These are phyloP conservation scores for Daldinia sp. DNA, from an alignment of 2,329 filamentous ascomycete species.

Conservation along the genomic window DNA sequence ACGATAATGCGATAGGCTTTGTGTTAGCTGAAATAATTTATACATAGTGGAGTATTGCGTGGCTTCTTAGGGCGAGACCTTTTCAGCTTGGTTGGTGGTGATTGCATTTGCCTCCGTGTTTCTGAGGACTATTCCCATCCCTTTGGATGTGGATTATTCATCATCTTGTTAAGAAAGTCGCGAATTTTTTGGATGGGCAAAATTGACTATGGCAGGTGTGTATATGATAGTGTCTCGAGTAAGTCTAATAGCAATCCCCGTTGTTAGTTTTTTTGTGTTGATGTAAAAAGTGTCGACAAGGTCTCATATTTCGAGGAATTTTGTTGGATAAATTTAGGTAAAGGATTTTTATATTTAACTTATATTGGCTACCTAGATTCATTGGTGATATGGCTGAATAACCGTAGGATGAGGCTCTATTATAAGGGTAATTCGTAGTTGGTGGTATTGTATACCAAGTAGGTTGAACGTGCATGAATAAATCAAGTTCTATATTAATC, in stretches of 20 bases:
- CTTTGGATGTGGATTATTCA: not conserved
- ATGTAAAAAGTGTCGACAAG: no score
- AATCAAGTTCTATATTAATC: not conserved
- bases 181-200: not conserved
- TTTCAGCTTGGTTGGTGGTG: constrained; percentile 5
- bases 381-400: no score
- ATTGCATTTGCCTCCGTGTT: not conserved
- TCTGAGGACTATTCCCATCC: not conserved
- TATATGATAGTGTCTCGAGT: not conserved
- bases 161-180: not conserved
- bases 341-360: no score
- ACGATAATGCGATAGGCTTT: not conserved
- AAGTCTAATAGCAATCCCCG: not conserved
- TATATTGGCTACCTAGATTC: no score
- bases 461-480: not conserved
- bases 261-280: no score
- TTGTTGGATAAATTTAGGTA: no score
- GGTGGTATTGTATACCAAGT: not conserved
- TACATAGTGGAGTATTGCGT: not conserved
- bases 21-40: not conserved
- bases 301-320: no score
- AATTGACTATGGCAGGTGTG: not conserved
- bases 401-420: not conserved
- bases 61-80: not conserved
- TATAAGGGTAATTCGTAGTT: not conserved